These are phyloP conservation scores for Beauveria sp. DNA, from an alignment of 2,329 filamentous ascomycete species.

Conservation along the genomic window DNA sequence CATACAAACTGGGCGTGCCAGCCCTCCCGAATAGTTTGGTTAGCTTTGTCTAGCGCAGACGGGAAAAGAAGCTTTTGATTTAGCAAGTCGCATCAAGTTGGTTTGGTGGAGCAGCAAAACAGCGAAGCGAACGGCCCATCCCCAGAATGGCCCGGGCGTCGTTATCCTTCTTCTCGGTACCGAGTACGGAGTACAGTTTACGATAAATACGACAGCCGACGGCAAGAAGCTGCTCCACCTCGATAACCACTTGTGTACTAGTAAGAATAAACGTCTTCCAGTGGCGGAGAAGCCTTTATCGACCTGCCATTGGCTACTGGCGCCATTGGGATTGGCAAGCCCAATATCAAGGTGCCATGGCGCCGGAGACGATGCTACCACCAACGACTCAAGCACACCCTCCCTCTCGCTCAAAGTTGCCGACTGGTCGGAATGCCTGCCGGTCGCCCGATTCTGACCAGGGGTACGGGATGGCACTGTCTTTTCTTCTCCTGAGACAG, in stretches of 20 bases:
- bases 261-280: background rate
- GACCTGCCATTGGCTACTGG: background rate
- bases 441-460: background rate
- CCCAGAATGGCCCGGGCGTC: background rate
- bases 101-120: background rate
- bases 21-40: too few species aligned
- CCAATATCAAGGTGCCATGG: background rate
- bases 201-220: conserved; percentile 9
- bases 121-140: background rate
- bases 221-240: background rate
- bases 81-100: background rate
- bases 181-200: background rate
- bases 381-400: background rate
- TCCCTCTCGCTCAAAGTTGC: background rate
- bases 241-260: background rate
- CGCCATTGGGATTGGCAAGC: background rate
- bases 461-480: background rate
- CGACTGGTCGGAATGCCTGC: background rate
- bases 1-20: background rate
- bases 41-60: background rate
- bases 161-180: background rate
- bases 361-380: background rate
- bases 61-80: background rate
- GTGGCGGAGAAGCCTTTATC: background rate
- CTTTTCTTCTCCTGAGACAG: background rate